These are phyloP conservation scores for Abrus pulchellus DNA, from an alignment of 306 rosid species.

Conservation along the genomic window DNA sequence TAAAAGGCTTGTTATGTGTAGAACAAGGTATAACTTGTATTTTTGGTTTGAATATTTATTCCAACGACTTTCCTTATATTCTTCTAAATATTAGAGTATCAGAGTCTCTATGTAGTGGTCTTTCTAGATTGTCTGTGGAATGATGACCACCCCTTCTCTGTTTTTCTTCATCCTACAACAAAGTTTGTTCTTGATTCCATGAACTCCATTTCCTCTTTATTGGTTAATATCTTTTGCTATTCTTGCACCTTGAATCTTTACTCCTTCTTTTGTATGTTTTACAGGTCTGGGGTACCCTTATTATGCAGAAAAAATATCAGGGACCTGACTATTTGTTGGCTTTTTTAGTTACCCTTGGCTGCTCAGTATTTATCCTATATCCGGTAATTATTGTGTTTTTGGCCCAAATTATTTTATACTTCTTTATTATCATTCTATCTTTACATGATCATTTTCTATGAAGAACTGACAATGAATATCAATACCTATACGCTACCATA, in stretches of 20 bases:
- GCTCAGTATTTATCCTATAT: slow-evolving; percentile 86
- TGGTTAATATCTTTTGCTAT: slow-evolving; percentile 10
- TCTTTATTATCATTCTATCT: slow-evolving; percentile 5
- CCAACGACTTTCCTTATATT: slow-evolving; percentile 12
- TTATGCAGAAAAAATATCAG: slow-evolving; percentile 89
- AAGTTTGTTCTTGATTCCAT: not conserved
- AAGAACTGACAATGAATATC: slow-evolving; percentile 8
- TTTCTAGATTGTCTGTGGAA: slow-evolving; percentile 6
- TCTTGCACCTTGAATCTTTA: slow-evolving; percentile 15
- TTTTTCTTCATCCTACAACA: not conserved
- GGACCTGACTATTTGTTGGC: slow-evolving; percentile 82
- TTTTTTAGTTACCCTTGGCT: slow-evolving; percentile 84
- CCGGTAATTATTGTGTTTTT: slow-evolving; percentile 70
- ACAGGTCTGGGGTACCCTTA: slow-evolving; percentile 94
- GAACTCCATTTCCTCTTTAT: not conserved
- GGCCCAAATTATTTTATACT: slow-evolving; percentile 34
- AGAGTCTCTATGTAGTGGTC: not conserved
- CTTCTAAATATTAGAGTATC: not conserved
- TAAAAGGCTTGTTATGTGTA: slow-evolving; percentile 37
- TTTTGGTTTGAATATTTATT: slow-evolving; percentile 33
- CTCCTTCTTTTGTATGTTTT: slow-evolving; percentile 42
- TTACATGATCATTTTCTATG: slow-evolving; percentile 28
- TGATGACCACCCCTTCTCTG: not conserved
- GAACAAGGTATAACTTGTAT: not conserved
- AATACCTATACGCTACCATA: slow-evolving; percentile 15